phyloP scores from a whole-genome alignment of 352 stramenopile species.

The Globisporangium parvum region DNA sequence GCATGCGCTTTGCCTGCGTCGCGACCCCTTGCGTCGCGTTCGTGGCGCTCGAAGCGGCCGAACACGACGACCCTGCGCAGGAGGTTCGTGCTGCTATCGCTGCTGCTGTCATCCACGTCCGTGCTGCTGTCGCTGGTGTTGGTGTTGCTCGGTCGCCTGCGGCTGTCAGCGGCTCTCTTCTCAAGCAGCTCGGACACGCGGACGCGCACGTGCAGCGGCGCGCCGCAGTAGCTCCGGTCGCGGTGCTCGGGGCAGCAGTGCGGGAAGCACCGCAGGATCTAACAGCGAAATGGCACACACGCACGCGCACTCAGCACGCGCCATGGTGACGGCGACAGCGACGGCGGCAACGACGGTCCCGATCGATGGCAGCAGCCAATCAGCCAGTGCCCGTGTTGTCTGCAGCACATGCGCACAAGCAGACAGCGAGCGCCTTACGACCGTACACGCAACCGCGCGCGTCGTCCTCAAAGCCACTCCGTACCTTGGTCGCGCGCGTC shows the following conservation, averaged over 20 bases:
- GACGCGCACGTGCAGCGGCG: conserved; percentile 27
- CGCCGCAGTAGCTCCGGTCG: conserved; percentile 43
- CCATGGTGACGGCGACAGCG: conserved; percentile 1
- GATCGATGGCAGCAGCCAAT: no score
- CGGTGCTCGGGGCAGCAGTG: conserved; percentile 49
- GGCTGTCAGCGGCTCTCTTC: not conserved
- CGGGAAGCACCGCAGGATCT: no score
- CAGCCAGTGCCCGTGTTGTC: conserved; percentile 3
- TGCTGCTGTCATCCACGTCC: no score
- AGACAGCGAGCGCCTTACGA: not conserved
- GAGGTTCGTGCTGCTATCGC: not conserved
- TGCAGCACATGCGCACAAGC: conserved; percentile 7
- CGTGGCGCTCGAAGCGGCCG: conserved; percentile 29
- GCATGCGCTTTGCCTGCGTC: conserved; percentile 3
- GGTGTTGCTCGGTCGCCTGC: no score
- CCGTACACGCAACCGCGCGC: not conserved
- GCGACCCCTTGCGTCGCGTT: conserved; percentile 17
- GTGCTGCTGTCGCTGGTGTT: no score
- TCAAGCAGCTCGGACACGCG: not conserved
- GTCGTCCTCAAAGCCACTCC: conserved; percentile 2
- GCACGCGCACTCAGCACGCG: no score
- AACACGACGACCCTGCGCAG: conserved; percentile 17
- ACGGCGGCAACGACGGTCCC: not conserved
- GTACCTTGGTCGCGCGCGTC: conserved; percentile 39
- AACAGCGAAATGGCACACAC: no score